These are phyloP conservation scores for Irineochytrium annulatum DNA, from an alignment of 192 early-diverging fungal genomes.

Conservation along the genomic window DNA sequence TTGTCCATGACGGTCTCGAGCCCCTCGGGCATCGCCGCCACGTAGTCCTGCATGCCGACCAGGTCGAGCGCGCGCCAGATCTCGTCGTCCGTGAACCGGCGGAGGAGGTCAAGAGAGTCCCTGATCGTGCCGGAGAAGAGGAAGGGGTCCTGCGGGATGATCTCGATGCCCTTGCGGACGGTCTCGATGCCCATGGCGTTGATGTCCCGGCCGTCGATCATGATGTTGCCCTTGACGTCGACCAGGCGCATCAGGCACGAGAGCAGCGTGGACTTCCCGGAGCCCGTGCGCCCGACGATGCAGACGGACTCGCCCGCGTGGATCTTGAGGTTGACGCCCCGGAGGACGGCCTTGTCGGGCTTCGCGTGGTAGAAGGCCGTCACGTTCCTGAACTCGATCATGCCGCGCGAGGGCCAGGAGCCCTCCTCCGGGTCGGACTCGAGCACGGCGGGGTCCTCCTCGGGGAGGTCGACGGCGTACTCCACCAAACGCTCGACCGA, in stretches of 20 bases:
- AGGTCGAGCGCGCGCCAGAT: constrained; percentile 66
- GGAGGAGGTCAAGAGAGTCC: constrained; percentile 65
- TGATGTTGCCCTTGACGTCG: constrained; percentile 47
- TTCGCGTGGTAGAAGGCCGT: constrained; percentile 39
- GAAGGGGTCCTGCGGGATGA: constrained; percentile 65
- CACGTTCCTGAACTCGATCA: constrained; percentile 37
- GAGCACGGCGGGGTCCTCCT: constrained; percentile 42
- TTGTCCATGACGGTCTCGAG: constrained; percentile 66
- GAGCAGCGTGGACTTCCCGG: constrained; percentile 39
- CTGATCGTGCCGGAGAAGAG: constrained; percentile 35
- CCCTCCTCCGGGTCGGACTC: constrained; percentile 30
- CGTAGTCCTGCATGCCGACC: constrained; percentile 50
- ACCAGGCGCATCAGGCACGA: constrained; percentile 32
- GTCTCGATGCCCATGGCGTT: constrained; percentile 52
- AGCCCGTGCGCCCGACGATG: constrained; percentile 56
- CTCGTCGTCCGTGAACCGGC: constrained; percentile 52
- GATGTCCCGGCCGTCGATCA: constrained; percentile 66
- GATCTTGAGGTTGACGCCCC: constrained; percentile 33
- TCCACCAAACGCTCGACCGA: constrained; percentile 20
- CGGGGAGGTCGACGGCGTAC: constrained; percentile 11
- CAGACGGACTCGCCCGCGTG: constrained; percentile 40
- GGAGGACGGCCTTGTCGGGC: constrained; percentile 46
- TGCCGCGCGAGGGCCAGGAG: constrained; percentile 40
- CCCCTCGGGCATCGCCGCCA: constrained; percentile 40
- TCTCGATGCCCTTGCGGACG: constrained; percentile 58